Evolutionary conservation across 257 asterid genomes (phyloP).

Genomic region (Ilex asprella): DNA sequence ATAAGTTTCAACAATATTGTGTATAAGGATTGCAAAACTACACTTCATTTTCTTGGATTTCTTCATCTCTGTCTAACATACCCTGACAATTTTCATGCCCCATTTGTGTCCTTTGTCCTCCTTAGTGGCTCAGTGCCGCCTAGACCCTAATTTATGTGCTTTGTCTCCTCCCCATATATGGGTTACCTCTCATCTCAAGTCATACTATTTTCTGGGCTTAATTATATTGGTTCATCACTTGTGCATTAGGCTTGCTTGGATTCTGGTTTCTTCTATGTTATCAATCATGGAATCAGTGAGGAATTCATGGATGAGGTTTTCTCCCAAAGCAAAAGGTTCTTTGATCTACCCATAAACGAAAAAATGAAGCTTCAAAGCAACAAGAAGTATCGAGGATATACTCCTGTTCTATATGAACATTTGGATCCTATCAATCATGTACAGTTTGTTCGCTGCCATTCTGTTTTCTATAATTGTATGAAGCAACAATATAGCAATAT

Average conservation of each 20-base stretch:
- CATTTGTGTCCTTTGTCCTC: not conserved
- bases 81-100: not conserved
- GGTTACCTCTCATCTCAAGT: not conserved
- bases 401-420: constrained; percentile 68
- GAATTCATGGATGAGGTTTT: constrained; percentile 76
- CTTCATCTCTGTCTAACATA: too few species aligned
- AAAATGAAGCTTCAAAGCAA: constrained; percentile 79
- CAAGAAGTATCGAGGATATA: constrained; percentile 77
- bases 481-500: not conserved
- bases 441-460: constrained; percentile 30
- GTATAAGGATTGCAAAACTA: too few species aligned
- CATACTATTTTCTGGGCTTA: not conserved
- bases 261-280: constrained; percentile 82
- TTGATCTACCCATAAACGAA: constrained; percentile 52
- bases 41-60: too few species aligned
- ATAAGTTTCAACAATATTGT: too few species aligned
- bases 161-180: not conserved
- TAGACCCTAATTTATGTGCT: not conserved
- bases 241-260: constrained; percentile 68
- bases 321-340: constrained; percentile 66
- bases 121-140: not conserved
- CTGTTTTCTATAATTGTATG: not conserved
- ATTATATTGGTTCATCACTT: constrained; percentile 4
- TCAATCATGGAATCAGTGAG: constrained; percentile 73
- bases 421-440: constrained; percentile 70